These are phyloP conservation scores for Saccharomyces hybrid DNA, from an alignment of 1,139 yeast genomes.

Conservation along the genomic window DNA sequence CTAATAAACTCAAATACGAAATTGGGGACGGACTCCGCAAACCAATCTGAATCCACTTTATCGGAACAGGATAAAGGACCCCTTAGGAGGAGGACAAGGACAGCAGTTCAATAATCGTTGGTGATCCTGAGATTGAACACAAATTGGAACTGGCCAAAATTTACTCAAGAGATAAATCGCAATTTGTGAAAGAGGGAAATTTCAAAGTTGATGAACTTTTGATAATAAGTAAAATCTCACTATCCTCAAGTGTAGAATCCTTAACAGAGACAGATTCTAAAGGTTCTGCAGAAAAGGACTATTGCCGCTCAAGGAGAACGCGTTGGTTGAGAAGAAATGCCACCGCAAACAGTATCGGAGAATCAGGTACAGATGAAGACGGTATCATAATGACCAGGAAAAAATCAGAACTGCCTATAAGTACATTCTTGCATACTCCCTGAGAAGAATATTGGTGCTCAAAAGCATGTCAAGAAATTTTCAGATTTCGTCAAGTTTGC, in stretches of 20 bases:
- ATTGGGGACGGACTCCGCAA: background rate
- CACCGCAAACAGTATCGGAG: background rate
- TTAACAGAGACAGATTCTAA: conserved; percentile 1
- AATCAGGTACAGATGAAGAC: background rate
- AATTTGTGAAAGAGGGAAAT: conserved; percentile 26
- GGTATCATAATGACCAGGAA: background rate
- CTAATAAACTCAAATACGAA: conserved; percentile 5
- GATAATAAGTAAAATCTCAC: conserved; percentile 21
- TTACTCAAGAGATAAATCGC: conserved; percentile 26
- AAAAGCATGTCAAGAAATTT: conserved; percentile 58
- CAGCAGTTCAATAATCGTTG: conserved; percentile 5
- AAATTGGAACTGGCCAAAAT: conserved; percentile 23
- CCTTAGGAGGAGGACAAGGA: background rate
- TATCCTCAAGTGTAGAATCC: conserved; percentile 16
- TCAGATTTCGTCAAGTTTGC: conserved; percentile 61
- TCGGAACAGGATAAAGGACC: background rate
- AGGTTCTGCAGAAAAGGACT: background rate
- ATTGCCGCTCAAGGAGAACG: background rate
- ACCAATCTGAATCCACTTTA: background rate
- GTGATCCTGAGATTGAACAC: conserved; percentile 17
- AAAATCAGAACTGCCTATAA: background rate
- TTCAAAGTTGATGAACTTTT: conserved; percentile 26
- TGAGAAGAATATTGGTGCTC: conserved; percentile 41
- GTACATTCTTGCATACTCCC: conserved; percentile 15
- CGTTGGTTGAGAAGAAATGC: background rate